Evolutionary conservation across 1,284 basidiomycete species (phyloP), one percentile per base, ranked within the genome.

Genomic region (Abortiporus biennis): DNA sequence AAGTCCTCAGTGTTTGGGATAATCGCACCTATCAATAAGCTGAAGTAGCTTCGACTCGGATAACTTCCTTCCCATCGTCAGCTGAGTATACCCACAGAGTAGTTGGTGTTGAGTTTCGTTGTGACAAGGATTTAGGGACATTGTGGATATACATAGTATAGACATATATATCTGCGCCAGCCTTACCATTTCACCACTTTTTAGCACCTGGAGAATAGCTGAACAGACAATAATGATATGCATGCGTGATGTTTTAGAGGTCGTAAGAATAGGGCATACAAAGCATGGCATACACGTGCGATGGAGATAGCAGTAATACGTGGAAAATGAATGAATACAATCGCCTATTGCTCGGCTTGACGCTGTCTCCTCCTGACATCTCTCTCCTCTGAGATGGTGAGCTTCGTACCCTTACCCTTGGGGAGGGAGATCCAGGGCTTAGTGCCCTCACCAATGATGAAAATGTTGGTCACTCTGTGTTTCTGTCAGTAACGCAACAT

Each of bases 401-500:
- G 85, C 72, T 94, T 94, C 64, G 85, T 86, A 72, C 95, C 96
- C 79, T 96, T 96, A 71, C 95, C 95, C 75, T 92, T 94, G 58
- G 95, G 95, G 61, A 99, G 74, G 38, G 95, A 98, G 72, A 99
- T 80, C 86, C 92, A 93, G 44, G 95, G 82, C 80, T 99, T 99
- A 66, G 66, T 76, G 49, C 92, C 92, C 72, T 95, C 85, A 54
- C 96, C 95, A 54, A 98, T 92, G 59, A 98, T 87, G 71, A 99
- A 98, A 65, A 99, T 90, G 80, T 99, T 99, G 62, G 84, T 85
- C 52, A 98, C 79, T 64, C 93, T 94, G 50, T 43, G 54, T 13
- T 49, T 22, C 17, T 21, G 34, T 31, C 21, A 46, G n/a, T 42
- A 33, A n/a, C 11, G 20, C 23, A 3, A 23, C 27, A 6, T 8